Evolutionary conservation across 768 basidiomycete species (phyloP), one percentile per base, ranked within the genome.

Genomic region (Daedalea quercina): DNA sequence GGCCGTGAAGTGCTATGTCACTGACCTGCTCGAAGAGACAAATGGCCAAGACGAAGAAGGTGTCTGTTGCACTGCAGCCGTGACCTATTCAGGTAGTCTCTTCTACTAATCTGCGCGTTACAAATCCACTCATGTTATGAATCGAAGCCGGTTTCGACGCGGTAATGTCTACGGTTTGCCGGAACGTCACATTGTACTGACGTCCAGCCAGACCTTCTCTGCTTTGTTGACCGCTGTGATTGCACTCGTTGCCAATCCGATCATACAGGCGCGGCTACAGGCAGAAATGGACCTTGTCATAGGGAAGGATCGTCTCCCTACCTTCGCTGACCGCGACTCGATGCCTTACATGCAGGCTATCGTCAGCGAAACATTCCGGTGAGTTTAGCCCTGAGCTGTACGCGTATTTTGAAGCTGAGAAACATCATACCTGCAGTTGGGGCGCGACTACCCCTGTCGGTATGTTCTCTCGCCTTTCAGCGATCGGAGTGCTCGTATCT

Each of bases 371-470:
- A 17, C 62, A 23, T 15, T 45, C 19, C 44, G 44, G 44, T 45
- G 17, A 3, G 15, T 15, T 25, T 20, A 11, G 11, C 20, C 20
- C 42, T 20, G 11, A 9, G 11, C 22, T 9, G 11, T 12, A 12
- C 9, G 42, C 22, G 42, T 9, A 9, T 9, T 22, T 44, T 11
- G 20, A n/a, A n/a, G 8, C 19, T 23, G 25, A 6, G 26, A 19
- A 6, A 17, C 40, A 42, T 42, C 56, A 3, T 52, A 64, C 22
- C 31, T 57, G 17, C 70, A 70, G 62, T 59, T 40, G 68, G 13
- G 56, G 69, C 65, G 52, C 15, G 40, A 11, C 11, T 11, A 31
- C 47, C 17, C 47, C 25, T 3, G 15, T 28, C 24, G 41, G 22
- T 2, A 28, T 55, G 57, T 47, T 13, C 47, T 11, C 28, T 4